A percentile compares a stretch with the other conserved stretches of the same genome.
phyloP scores from a whole-genome alignment of 2,329 filamentous ascomycete genomes.

The Arthroderma sp. region DNA sequence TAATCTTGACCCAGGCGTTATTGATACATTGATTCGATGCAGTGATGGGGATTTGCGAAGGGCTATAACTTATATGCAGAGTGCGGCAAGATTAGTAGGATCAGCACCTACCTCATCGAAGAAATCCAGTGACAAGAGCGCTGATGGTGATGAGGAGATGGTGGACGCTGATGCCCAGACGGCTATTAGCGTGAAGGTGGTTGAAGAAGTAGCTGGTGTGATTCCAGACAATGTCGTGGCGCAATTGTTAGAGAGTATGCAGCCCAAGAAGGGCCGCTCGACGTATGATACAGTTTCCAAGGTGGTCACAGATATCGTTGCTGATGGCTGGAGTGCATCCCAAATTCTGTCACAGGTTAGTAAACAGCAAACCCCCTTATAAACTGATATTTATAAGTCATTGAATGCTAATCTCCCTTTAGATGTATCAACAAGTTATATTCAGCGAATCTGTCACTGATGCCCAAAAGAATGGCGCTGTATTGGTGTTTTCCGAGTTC shows the following conservation, averaged over 20 bases:
- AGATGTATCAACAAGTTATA: conserved; percentile 72
- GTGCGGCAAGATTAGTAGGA: conserved; percentile 76
- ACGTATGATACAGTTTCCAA: conserved; percentile 63
- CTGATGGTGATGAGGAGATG: conserved; percentile 47
- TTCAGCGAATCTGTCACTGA: conserved; percentile 76
- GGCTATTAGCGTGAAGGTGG: conserved; percentile 58
- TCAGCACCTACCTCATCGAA: conserved; percentile 33
- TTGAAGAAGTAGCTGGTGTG: conserved; percentile 93
- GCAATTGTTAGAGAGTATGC: conserved; percentile 58
- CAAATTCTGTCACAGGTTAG: conserved; percentile 71
- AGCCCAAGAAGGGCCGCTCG: conserved; percentile 50
- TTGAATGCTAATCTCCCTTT: background rate
- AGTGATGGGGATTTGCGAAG: conserved; percentile 91
- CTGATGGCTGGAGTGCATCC: conserved; percentile 90
- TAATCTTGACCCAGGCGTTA: conserved; percentile 58
- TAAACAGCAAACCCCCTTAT: background rate
- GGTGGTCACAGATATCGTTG: conserved; percentile 79
- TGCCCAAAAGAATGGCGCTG: conserved; percentile 78
- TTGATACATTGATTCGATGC: conserved; percentile 72
- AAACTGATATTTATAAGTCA: background rate
- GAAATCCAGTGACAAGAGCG: conserved; percentile 34
- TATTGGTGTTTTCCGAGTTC: conserved; percentile 78
- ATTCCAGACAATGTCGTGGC: conserved; percentile 67
- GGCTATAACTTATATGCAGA: conserved; percentile 92
- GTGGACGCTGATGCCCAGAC: conserved; percentile 31